These are phyloP conservation scores for Penicillium concentricum DNA, from an alignment of 2,329 filamentous ascomycete species.

Conservation along the genomic window DNA sequence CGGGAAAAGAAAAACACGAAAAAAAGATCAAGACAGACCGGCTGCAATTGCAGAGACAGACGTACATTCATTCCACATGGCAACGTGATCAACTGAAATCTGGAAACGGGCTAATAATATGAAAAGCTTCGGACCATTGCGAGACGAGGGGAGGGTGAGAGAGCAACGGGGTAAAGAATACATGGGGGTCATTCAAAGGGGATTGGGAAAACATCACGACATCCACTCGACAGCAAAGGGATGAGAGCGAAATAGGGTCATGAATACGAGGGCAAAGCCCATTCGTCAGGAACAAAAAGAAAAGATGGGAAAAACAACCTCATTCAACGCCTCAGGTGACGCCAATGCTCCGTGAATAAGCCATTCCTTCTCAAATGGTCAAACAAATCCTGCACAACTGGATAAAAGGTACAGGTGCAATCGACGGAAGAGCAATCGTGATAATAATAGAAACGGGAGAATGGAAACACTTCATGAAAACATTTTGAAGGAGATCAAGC, in stretches of 20 bases:
- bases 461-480: not conserved
- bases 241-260: not conserved
- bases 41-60: conserved; percentile 15
- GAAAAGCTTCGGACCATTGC: not conserved
- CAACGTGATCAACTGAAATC: conserved; percentile 17
- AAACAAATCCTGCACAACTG: not conserved
- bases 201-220: not conserved
- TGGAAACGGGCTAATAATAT: conserved; percentile 2
- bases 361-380: not conserved
- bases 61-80: conserved; percentile 26
- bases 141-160: not conserved
- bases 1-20: not conserved
- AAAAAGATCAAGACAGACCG: conserved; percentile 9
- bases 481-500: not conserved
- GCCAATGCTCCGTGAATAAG: not conserved
- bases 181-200: conserved; percentile 2
- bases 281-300: not conserved
- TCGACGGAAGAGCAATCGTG: not conserved
- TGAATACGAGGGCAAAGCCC: not conserved
- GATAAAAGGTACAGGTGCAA: not conserved
- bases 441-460: not conserved
- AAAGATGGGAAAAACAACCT: not conserved
- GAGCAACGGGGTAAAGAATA: conserved; percentile 2
- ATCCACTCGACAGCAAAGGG: not conserved
- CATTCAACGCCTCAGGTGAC: not conserved